These are phyloP conservation scores for Exophiala bonariae DNA, from an alignment of 2,329 filamentous ascomycete genomes.

Conservation along the genomic window DNA sequence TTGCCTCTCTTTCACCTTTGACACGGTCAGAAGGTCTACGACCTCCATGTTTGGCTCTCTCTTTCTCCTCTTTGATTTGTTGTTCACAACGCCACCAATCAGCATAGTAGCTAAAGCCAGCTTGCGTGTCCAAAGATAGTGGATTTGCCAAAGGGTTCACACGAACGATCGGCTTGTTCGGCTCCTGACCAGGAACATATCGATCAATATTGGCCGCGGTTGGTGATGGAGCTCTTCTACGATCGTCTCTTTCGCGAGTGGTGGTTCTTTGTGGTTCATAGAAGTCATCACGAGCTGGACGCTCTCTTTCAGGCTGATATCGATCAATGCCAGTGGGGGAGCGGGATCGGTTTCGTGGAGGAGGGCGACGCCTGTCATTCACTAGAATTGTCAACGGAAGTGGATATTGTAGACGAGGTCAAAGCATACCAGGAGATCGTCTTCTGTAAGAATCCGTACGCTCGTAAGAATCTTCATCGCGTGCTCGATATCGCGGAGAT, in stretches of 20 bases:
- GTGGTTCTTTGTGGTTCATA: slow-evolving; percentile 44
- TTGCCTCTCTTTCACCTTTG: slow-evolving; percentile 62
- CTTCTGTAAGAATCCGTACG: slow-evolving; percentile 45
- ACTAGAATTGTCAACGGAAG: slow-evolving; percentile 1
- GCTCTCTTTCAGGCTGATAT: slow-evolving; percentile 56
- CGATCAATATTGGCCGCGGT: slow-evolving; percentile 61
- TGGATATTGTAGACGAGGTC: neutral
- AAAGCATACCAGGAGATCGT: slow-evolving; percentile 46
- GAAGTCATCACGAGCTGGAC: slow-evolving; percentile 58
- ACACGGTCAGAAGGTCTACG: slow-evolving; percentile 55
- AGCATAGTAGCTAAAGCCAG: slow-evolving; percentile 67
- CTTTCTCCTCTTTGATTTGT: slow-evolving; percentile 63
- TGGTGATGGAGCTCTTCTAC: slow-evolving; percentile 59
- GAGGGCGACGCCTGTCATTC: slow-evolving; percentile 45
- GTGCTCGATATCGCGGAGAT: slow-evolving; percentile 35
- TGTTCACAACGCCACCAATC: slow-evolving; percentile 69
- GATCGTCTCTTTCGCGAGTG: slow-evolving; percentile 57
- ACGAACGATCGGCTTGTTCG: slow-evolving; percentile 51
- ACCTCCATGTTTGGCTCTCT: slow-evolving; percentile 60
- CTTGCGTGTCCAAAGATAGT: slow-evolving; percentile 63
- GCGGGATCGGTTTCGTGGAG: slow-evolving; percentile 54
- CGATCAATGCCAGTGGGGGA: slow-evolving; percentile 64
- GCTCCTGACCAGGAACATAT: slow-evolving; percentile 64
- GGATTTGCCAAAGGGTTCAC: slow-evolving; percentile 62
- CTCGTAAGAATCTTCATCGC: slow-evolving; percentile 42